A percentile compares a stretch with the other conserved stretches of the same genome.
phyloP scores from a whole-genome alignment of 768 basidiomycete species.

The Pleurotus giganteus region DNA sequence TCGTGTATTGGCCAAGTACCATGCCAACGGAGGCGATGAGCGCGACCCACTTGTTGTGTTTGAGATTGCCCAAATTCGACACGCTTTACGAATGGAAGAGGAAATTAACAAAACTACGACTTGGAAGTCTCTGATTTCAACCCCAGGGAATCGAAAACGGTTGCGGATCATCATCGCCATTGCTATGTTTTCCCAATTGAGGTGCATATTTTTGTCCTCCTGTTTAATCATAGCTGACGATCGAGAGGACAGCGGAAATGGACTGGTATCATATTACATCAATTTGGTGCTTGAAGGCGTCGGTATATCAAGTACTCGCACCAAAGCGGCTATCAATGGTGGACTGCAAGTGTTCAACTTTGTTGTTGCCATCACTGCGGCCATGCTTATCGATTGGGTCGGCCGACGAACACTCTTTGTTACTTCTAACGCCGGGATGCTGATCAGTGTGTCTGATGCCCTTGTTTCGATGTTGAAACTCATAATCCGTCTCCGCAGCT shows the following conservation, averaged over 20 bases:
- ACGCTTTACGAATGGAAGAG: slow-evolving; percentile 63
- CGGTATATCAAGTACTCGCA: slow-evolving; percentile 51
- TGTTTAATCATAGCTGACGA: not conserved
- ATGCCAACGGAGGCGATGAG: slow-evolving; percentile 60
- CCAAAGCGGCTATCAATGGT: slow-evolving; percentile 63
- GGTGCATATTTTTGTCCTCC: slow-evolving; percentile 29
- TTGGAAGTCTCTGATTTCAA: slow-evolving; percentile 53
- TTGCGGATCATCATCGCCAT: slow-evolving; percentile 68
- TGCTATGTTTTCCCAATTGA: slow-evolving; percentile 76
- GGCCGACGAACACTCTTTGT: slow-evolving; percentile 72
- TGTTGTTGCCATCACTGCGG: slow-evolving; percentile 52
- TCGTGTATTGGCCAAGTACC: slow-evolving; percentile 64
- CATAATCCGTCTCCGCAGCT: slow-evolving; percentile 26
- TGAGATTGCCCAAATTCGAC: slow-evolving; percentile 66
- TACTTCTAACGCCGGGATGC: slow-evolving; percentile 54
- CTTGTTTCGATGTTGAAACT: not conserved
- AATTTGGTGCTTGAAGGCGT: slow-evolving; percentile 64
- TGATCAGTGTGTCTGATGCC: slow-evolving; percentile 39
- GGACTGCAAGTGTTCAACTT: slow-evolving; percentile 65
- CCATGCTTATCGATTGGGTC: slow-evolving; percentile 62
- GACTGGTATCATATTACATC: slow-evolving; percentile 73
- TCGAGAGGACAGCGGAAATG: slow-evolving; percentile 49
- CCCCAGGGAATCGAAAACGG: slow-evolving; percentile 65
- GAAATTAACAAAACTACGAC: slow-evolving; percentile 47
- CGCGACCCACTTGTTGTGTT: slow-evolving; percentile 57